These are phyloP conservation scores for Peronospora farinosa DNA, from an alignment of 352 stramenopile genomes.

Conservation along the genomic window DNA sequence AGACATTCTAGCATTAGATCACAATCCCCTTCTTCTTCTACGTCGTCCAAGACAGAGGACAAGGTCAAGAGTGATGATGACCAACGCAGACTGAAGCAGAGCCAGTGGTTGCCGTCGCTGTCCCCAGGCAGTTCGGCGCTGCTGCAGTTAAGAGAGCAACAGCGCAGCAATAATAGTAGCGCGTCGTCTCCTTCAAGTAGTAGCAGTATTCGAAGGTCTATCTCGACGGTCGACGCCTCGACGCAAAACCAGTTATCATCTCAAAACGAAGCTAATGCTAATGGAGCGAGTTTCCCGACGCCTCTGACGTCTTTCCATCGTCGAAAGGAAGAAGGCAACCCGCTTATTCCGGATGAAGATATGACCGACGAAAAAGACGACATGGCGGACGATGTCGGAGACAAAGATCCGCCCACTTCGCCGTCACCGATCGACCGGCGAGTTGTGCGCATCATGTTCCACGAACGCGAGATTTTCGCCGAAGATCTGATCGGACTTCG, in stretches of 20 bases:
- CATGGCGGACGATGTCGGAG: slow-evolving; percentile 16
- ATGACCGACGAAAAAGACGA: slow-evolving; percentile 23
- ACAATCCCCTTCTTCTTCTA: slow-evolving; percentile 4
- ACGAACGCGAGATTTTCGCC: slow-evolving; percentile 62
- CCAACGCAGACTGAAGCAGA: background rate
- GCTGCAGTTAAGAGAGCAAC: slow-evolving; percentile 15
- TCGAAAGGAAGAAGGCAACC: slow-evolving; percentile 23
- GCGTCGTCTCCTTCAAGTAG: slow-evolving; percentile 1
- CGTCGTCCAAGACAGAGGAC: slow-evolving; percentile 7
- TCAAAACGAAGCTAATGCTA: slow-evolving; percentile 1
- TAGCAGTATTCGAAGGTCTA: slow-evolving; percentile 4
- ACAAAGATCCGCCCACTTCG: slow-evolving; percentile 15
- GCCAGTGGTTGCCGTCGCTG: slow-evolving; percentile 34
- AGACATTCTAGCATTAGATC: slow-evolving; percentile 9
- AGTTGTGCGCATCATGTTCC: slow-evolving; percentile 62
- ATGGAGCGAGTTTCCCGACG: background rate
- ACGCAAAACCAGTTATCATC: background rate
- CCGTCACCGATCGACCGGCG: slow-evolving; percentile 29
- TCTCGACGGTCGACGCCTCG: background rate
- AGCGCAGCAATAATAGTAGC: slow-evolving; percentile 11
- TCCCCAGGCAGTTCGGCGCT: slow-evolving; percentile 43
- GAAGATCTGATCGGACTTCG: slow-evolving; percentile 74
- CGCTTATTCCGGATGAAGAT: slow-evolving; percentile 14
- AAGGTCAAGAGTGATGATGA: background rate
- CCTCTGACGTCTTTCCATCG: slow-evolving; percentile 9